phyloP scores from a whole-genome alignment of 106 monocot genomes.

The Cymbidium sinense region DNA sequence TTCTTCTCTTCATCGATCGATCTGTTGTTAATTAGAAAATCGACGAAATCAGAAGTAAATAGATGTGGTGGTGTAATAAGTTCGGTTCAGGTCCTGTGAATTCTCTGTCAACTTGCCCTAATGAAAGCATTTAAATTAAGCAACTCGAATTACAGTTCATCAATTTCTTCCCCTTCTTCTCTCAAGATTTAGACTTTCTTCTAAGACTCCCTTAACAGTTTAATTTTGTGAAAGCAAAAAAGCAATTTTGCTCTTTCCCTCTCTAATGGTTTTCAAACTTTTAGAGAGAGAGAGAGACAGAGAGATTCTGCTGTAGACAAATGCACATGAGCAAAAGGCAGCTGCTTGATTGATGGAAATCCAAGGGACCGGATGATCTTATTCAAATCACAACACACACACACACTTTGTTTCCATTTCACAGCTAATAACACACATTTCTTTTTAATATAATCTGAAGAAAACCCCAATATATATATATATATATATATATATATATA shows the following conservation, averaged over 20 bases:
- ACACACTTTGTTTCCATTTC: too few relatives aligned
- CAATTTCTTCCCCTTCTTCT: background rate
- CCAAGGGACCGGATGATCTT: background rate
- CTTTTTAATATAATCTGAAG: background rate
- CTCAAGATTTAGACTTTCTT: background rate
- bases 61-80: background rate
- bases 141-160: background rate
- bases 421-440: too few relatives aligned
- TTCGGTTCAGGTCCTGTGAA: background rate
- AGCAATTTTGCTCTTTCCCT: background rate
- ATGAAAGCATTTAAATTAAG: background rate
- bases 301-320: conserved; percentile 10
- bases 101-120: background rate
- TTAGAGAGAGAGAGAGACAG: background rate
- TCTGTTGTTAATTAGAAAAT: background rate
- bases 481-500: too few relatives aligned
- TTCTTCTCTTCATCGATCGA: background rate
- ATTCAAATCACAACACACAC: background rate
- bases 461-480: background rate
- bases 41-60: background rate
- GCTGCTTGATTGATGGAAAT: background rate
- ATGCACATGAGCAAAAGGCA: conserved; percentile 1
- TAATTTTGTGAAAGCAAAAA: too few relatives aligned
- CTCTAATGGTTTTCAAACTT: background rate
- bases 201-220: background rate